Base-by-base conservation (phyloP, 192 early-diverging fungal species). In the Coemansia sp. region DNA sequence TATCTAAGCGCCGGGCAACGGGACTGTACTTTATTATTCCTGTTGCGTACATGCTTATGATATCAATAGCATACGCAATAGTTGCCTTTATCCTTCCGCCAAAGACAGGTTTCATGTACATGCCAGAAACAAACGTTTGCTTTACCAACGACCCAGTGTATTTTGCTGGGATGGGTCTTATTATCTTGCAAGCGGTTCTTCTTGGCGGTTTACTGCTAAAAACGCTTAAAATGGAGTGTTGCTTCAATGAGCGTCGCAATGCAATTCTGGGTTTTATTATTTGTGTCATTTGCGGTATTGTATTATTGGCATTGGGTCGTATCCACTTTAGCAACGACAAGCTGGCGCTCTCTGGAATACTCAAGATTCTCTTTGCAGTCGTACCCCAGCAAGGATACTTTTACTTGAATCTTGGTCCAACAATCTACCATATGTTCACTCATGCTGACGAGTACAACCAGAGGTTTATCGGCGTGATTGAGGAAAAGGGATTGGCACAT, bases 351-450 rank as follows among this genome's bases (percentile, higher is more conserved):
- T 12, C 59, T 0, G 74, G 71, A 8, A 61, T 72, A 9, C 42
- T 73, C 12, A 73, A 73, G 13, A 69, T 76, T 6, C 32, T 71
- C 8, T 63, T 72, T 18, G 32, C 67, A 21, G 72, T 76, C 22
- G 56, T 82, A 36, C 71, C 71, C 4, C 71, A 73, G 66, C 74
- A 82, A 37, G 74, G 69, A 8, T 76, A 73, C 52, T 82, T 82
- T 63, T 76, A 61, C 62, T 37, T 71, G 18, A 69, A 73, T 8
- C 41, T 82, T 13, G 79, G 71, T 5, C 65, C 58, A 19, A 62
- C 79, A 16, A 45, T 76, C 47, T 82, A 76, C 49, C 68, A 71
- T 41, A 63, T 66, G 10, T 11, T 66, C 10, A 18, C 37, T 1
- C 57, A 74, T 42, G 11, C 49, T 19, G 68, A 76, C 3, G 22